Conservation (phyloP, 1,139 yeast species). For the Eremothecium gossypii region DNA sequence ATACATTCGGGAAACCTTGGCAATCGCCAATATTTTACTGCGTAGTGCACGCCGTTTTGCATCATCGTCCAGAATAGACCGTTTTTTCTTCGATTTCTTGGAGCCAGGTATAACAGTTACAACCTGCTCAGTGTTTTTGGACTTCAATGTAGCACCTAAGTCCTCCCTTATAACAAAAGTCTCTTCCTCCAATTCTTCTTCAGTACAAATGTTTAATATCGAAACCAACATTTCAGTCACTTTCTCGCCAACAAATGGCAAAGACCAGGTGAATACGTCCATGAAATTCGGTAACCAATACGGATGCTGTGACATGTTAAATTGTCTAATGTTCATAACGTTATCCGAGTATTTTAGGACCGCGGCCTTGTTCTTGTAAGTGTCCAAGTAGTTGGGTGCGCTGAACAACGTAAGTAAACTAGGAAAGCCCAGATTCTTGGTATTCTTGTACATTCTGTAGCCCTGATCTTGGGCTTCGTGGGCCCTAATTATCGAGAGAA, state of each 20-base stretch:
- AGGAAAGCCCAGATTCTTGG: conserved; percentile 86
- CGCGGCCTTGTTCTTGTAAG: conserved; percentile 93
- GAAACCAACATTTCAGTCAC: conserved; percentile 90
- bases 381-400: conserved; percentile 92
- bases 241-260: conserved; percentile 96
- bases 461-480: conserved; percentile 99
- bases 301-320: conserved; percentile 89
- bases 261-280: conserved; percentile 97
- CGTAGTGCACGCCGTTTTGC: conserved; percentile 48
- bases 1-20: conserved; percentile 89
- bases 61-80: conserved; percentile 26
- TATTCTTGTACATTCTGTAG: conserved; percentile 84
- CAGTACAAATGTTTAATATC: conserved; percentile 86
- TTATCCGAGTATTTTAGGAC: conserved; percentile 83
- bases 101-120: neutral
- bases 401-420: conserved; percentile 85
- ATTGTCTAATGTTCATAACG: conserved; percentile 92
- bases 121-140: neutral
- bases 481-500: conserved; percentile 80
- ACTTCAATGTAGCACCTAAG: conserved; percentile 7
- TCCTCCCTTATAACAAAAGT: conserved; percentile 24
- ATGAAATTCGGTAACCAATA: conserved; percentile 95
- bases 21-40: conserved; percentile 89
- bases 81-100: conserved; percentile 1
- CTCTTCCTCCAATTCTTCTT: conserved; percentile 75